These are phyloP conservation scores for Chionographis japonica DNA, from an alignment of 106 monocot genomes.

Conservation along the genomic window DNA sequence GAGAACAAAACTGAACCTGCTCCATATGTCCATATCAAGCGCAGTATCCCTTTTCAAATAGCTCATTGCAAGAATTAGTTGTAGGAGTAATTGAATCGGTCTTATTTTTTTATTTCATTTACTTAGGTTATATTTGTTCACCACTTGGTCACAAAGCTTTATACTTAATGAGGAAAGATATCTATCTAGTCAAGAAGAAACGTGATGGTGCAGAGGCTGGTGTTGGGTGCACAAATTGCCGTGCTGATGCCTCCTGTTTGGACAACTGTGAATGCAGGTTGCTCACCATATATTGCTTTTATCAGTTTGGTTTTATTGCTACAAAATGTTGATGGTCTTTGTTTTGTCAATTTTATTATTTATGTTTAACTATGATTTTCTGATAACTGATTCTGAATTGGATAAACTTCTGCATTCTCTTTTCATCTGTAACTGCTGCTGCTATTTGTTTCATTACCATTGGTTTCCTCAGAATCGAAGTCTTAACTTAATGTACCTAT, in stretches of 20 bases:
- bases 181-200: conserved; percentile 78
- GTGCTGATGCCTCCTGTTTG: conserved; percentile 47
- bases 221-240: conserved; percentile 72
- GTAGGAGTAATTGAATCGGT: no score
- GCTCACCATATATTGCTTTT: not conserved
- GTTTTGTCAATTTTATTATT: not conserved
- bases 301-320: not conserved
- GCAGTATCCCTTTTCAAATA: conserved; percentile 65
- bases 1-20: conserved; percentile 49
- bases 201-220: conserved; percentile 47
- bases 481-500: no score
- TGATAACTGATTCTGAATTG: no score
- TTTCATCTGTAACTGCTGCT: not conserved
- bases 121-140: not conserved
- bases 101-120: no score
- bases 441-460: no score
- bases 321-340: not conserved
- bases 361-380: no score
- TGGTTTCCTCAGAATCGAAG: no score
- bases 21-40: conserved; percentile 76
- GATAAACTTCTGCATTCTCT: not conserved
- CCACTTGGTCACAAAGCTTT: not conserved
- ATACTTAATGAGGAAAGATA: conserved; percentile 40
- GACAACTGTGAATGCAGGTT: conserved; percentile 97
- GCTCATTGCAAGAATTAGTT: not conserved